phyloP scores from a whole-genome alignment of 306 rosid genomes.

The Rosa chinensis region DNA sequence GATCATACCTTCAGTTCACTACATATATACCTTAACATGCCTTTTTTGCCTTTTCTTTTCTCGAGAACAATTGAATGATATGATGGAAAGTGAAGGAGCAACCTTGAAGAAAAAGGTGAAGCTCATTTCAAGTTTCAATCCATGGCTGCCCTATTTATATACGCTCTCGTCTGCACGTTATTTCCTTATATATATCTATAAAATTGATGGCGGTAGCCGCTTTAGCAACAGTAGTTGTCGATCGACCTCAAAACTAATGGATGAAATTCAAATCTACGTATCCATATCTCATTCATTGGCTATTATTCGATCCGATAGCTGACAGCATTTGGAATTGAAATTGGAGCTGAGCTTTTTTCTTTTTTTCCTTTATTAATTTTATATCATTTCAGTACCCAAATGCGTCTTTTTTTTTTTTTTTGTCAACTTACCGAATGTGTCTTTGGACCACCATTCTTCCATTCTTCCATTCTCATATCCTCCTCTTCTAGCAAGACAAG shows the following conservation, averaged over 20 bases:
- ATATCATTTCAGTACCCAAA: background rate
- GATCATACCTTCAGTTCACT: background rate
- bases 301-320: conserved; percentile 6
- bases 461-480: background rate
- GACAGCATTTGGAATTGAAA: background rate
- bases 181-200: background rate
- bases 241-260: background rate
- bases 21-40: background rate
- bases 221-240: background rate
- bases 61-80: background rate
- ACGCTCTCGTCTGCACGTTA: background rate
- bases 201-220: background rate
- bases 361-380: background rate
- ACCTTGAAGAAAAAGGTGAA: background rate
- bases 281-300: background rate
- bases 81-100: background rate
- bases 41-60: background rate
- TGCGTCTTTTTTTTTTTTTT: no score
- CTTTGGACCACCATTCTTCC: background rate
- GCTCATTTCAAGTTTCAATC: background rate
- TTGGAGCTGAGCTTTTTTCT: background rate
- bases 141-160: background rate
- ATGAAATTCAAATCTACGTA: background rate
- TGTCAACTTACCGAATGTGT: background rate
- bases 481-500: background rate